A percentile compares a stretch with the other conserved stretches of the same genome.
Conservation (phyloP, 805 yeast species). For the Wickerhamiella bombiphila region DNA sequence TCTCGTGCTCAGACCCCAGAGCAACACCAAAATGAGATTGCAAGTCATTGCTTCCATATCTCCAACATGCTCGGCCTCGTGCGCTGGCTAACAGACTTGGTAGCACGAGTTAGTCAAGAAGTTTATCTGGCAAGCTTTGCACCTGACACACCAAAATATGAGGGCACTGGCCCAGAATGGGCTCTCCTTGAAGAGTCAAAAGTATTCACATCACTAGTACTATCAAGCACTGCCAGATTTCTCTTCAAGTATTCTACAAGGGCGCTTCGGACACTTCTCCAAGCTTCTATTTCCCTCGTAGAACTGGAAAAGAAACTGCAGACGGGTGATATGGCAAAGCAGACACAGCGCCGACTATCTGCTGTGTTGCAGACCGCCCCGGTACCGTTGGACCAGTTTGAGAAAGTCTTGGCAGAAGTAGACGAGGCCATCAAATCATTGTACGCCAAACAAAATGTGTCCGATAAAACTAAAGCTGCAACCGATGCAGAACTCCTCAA, state of each 20-base stretch:
- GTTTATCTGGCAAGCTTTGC: conserved; percentile 21
- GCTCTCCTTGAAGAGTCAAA: conserved; percentile 5
- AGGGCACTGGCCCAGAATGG: conserved; percentile 1
- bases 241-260: conserved; percentile 25
- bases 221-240: conserved; percentile 25
- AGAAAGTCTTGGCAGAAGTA: conserved; percentile 10
- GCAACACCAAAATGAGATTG: conserved; percentile 29
- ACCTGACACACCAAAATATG: conserved; percentile 2
- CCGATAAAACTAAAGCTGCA: conserved; percentile 7
- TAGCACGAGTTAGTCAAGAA: conserved; percentile 62
- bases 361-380: conserved; percentile 13
- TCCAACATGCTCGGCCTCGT: conserved; percentile 47
- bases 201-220: conserved; percentile 22
- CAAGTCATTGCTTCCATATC: conserved; percentile 19
- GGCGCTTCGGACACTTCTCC: conserved; percentile 25
- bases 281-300: conserved; percentile 8
- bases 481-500: conserved; percentile 21
- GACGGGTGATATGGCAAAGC: conserved; percentile 8
- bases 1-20: conserved; percentile 16
- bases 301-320: conserved; percentile 10
- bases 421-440: conserved; percentile 15
- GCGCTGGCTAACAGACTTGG: conserved; percentile 74
- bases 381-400: conserved; percentile 14
- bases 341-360: conserved; percentile 9
- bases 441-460: conserved; percentile 9